Evolutionary conservation across 495 filamentous ascomycete species (phyloP), one percentile per base, ranked within the genome.

Genomic region (Trichoderma orchidacearum): DNA sequence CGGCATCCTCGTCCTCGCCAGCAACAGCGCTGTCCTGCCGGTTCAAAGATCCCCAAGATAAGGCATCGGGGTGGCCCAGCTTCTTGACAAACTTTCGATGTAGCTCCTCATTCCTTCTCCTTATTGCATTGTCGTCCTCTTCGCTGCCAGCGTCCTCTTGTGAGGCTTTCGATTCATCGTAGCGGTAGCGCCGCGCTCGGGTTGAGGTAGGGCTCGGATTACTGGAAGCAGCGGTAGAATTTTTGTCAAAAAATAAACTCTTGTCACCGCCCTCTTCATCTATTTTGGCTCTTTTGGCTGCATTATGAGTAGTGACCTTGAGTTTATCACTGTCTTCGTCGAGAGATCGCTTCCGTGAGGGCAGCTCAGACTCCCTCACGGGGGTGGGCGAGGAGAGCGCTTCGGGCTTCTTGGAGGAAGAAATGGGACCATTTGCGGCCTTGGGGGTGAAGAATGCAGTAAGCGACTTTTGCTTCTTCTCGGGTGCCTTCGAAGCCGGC

Each of bases 11-110:
- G 18, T 74, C 73, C 3, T 58, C 60, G 72, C 68, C 29, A 70
- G 65, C 3, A 70, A 70, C 51, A 79, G 78, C 50, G 34, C 68
- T 73, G 25, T 72, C 68, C 41, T 74, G 66, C 59, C 71, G 70
- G 54, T 79, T 76, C 23, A 76, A 73, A 59, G 83, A 75, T 57
- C 81, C 80, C 51, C 81, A 80, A 15, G 84, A 77, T 53, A 93
- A 73, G 60, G 88, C 90, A 61, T 94, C 90, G 7, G 89, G 81
- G 28, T 82, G 81, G 3, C 93, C 91, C 3, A 98, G 79, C 64
- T 88, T 94, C 72, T 88, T 86, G 17, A 96, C 84, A 62, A 96
- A 98, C 58, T 86, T 85, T 59, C 84, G 75, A 64, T 96, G 93
- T 18, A 96, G 72, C 55, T 79, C 83, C 60, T 87, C 81, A 62